Evolutionary conservation across 108 stramenopile species (phyloP), one percentile per base, ranked within the genome.

Genomic region (Stephanodiscus minutulus): DNA sequence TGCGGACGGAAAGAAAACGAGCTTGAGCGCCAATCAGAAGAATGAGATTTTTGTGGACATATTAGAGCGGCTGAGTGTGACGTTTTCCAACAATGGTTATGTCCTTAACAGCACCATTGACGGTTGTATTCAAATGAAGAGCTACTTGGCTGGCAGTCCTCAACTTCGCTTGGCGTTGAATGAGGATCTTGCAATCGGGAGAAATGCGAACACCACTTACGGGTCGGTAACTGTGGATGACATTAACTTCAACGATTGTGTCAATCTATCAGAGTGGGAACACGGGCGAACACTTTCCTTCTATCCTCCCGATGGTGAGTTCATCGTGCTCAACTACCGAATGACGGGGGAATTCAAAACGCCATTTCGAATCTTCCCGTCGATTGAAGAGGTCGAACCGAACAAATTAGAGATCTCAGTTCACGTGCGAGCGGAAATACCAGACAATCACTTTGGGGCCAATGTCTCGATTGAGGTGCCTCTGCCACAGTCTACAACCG

Each of bases 1-100:
- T 74, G 86, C 73, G 25, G 87, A 85, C 70, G 91, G 91, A 27
- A 69, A 81, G 43, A 90, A 86, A 61, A 76, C 86, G 15, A 73
- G 76, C 22, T 33, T 82, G 33, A 68, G 67, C 29, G 33, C 68
- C 28, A 89, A 90, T 59, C 93, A 97, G 76, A 95, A 96, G 82
- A 99, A 99, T 81, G 99, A 99, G 77, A 99, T 99, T 46, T 99
- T 98, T 83, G 99, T 99, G 17, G 99, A 99, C 76, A 99, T 99
- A 81, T 73, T 99, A 46, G 99, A 99, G 84, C 85, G 98, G 56
- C 82, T 99, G 31, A 98, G 93, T 73, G 96, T 99, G 37, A 79
- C 99, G n/a, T 99, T 99, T 82, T 94, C 95, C 61, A 86, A 91
- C 68, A 98, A 91, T 70, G 99, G 99, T 11, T 98, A 98, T 72